Evolutionary conservation across 1,139 yeast genomes (phyloP).

Genomic region (Meyerozyma carpophila): DNA sequence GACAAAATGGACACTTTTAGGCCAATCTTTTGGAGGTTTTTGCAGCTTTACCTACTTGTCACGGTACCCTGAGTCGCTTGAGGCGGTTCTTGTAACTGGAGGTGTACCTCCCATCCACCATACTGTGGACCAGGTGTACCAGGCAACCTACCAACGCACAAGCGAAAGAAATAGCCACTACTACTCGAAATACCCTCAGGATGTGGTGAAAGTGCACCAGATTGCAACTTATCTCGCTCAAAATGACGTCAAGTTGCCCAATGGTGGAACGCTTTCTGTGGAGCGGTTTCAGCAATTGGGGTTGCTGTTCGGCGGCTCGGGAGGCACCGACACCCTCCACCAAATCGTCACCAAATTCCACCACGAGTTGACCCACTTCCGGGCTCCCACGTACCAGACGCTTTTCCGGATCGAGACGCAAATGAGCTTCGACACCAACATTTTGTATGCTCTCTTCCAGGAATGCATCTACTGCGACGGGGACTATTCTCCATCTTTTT

Average conservation of each 20-base stretch:
- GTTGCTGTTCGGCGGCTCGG: constrained; percentile 41
- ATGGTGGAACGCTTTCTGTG: constrained; percentile 44
- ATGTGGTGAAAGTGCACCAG: constrained; percentile 27
- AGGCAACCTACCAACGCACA: constrained; percentile 42
- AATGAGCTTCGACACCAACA: constrained; percentile 47
- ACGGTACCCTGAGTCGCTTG: constrained; percentile 32
- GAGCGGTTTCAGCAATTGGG: constrained; percentile 53
- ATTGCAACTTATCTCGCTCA: constrained; percentile 31
- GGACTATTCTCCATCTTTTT: constrained; percentile 21
- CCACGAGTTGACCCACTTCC: constrained; percentile 29
- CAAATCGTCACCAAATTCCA: constrained; percentile 32
- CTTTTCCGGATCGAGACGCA: constrained; percentile 25
- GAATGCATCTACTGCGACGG: constrained; percentile 54
- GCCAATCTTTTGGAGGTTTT: constrained; percentile 59
- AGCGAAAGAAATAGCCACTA: constrained; percentile 43
- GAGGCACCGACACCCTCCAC: constrained; percentile 47
- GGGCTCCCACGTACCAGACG: constrained; percentile 31
- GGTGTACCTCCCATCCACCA: constrained; percentile 50
- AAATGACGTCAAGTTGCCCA: constrained; percentile 33
- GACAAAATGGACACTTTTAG: constrained; percentile 45
- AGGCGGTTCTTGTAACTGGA: constrained; percentile 45
- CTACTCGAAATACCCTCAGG: constrained; percentile 45
- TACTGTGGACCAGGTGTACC: constrained; percentile 44
- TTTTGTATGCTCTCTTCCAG: constrained; percentile 50
- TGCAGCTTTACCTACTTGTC: constrained; percentile 47